Evolutionary conservation across 1,284 basidiomycete genomes (phyloP).

Genomic region (Microbotryum lychnidis-dioicae): DNA sequence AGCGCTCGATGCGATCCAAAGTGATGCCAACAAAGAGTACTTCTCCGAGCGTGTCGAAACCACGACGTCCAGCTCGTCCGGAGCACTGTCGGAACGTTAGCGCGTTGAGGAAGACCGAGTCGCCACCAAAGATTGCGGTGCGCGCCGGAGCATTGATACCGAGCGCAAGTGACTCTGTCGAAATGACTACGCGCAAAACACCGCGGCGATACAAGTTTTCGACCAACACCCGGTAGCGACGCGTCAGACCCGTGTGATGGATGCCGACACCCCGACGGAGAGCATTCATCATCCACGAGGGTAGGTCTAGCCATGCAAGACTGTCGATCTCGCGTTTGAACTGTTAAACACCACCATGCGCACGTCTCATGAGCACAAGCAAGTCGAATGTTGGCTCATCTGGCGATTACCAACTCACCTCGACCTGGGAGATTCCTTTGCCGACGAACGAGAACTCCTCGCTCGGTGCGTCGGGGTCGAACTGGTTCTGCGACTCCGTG

Average conservation of each 20-base stretch:
- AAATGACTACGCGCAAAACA: conserved; percentile 55
- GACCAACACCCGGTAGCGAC: conserved; percentile 51
- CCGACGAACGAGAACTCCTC: conserved; percentile 54
- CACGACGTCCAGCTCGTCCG: conserved; percentile 59
- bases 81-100: conserved; percentile 63
- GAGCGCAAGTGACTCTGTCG: conserved; percentile 59
- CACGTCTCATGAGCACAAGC: not conserved
- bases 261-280: conserved; percentile 56
- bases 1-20: conserved; percentile 54
- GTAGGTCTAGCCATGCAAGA: conserved; percentile 41
- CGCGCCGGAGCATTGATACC: conserved; percentile 65
- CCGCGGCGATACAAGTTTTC: conserved; percentile 55
- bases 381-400: conserved; percentile 32
- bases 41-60: conserved; percentile 59
- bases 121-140: conserved; percentile 58
- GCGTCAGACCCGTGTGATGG: conserved; percentile 62
- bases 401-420: conserved; percentile 25
- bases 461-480: conserved; percentile 53
- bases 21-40: conserved; percentile 62
- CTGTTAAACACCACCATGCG: not conserved
- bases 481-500: conserved; percentile 38
- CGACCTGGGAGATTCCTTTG: conserved; percentile 44
- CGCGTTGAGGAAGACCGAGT: conserved; percentile 57
- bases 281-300: conserved; percentile 45
- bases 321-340: conserved; percentile 46